Percentiles rank a stretch among this genome's conserved stretches.
Conservation (phyloP, 179 eudicot species). For the Gypsophila paniculata region DNA sequence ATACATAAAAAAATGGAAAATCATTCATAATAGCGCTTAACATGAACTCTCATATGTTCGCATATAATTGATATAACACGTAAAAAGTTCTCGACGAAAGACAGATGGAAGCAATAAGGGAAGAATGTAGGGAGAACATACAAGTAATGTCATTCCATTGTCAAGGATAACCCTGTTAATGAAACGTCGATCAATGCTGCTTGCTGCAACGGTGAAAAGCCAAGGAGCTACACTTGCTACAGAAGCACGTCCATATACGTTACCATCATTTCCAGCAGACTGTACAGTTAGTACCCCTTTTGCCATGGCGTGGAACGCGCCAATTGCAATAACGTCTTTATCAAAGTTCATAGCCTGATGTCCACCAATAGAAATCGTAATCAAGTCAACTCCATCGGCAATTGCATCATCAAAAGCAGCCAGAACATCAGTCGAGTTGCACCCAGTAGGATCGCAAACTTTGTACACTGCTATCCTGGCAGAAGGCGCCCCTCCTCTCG, state of each 20-base stretch:
- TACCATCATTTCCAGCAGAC: constrained; percentile 54
- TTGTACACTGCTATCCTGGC: constrained; percentile 56
- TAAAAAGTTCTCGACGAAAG: too few species aligned
- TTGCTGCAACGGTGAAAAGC: constrained; percentile 56
- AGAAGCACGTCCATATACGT: neutral
- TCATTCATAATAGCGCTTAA: too few species aligned
- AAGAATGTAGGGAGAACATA: constrained; percentile 12
- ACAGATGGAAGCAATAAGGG: neutral
- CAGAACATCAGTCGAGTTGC: constrained; percentile 33
- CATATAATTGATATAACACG: too few species aligned
- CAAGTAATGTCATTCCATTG: constrained; percentile 26
- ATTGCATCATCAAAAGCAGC: constrained; percentile 63
- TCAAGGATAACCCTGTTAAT: constrained; percentile 36
- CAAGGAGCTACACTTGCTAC: constrained; percentile 49
- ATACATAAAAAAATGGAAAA: too few species aligned
- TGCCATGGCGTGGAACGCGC: constrained; percentile 52
- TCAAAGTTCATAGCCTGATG: neutral
- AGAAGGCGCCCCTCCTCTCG: constrained; percentile 48
- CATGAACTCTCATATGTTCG: too few species aligned
- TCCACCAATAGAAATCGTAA: constrained; percentile 41
- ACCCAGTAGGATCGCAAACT: constrained; percentile 34
- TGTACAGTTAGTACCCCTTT: constrained; percentile 44
- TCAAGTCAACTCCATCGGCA: constrained; percentile 62
- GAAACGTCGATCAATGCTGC: constrained; percentile 41
- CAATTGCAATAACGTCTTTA: constrained; percentile 44